Percentiles rank a stretch among this genome's conserved stretches.
Conservation (phyloP, 805 yeast species). For the Sugiyamaella americana region DNA sequence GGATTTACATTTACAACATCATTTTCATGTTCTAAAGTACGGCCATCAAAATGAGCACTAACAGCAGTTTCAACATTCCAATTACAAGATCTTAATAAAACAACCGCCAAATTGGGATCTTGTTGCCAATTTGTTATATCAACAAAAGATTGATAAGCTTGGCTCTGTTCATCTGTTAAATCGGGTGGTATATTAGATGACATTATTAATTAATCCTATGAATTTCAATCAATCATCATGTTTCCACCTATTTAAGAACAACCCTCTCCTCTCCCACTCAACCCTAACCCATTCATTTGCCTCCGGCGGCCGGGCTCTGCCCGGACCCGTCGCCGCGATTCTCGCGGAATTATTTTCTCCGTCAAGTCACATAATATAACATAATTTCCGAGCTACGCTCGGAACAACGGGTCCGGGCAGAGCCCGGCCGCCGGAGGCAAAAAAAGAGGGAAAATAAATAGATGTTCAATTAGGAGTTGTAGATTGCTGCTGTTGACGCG, state of each 20-base stretch:
- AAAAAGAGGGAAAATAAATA: not conserved
- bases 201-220: not conserved
- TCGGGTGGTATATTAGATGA: not conserved
- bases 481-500: too few species aligned
- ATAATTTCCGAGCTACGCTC: too few species aligned
- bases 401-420: not conserved
- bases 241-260: not conserved
- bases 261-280: not conserved
- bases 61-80: slow-evolving; percentile 37
- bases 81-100: slow-evolving; percentile 28
- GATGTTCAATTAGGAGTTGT: too few species aligned
- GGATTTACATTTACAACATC: not conserved
- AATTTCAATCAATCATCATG: not conserved
- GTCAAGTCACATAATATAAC: too few species aligned
- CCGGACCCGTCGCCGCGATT: too few species aligned
- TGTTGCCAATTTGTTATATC: slow-evolving; percentile 31
- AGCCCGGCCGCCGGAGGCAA: slow-evolving; percentile 1
- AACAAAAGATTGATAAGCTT: slow-evolving; percentile 26
- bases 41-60: slow-evolving; percentile 18
- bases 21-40: not conserved
- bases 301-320: not conserved
- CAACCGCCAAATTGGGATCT: slow-evolving; percentile 26
- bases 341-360: too few species aligned
- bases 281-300: not conserved
- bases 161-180: slow-evolving; percentile 13